A percentile compares a stretch with the other conserved stretches of the same genome.
These are phyloP conservation scores for Tetrahymena thermophila DNA, from an alignment of 73 alveolate species.

Conservation along the genomic window DNA sequence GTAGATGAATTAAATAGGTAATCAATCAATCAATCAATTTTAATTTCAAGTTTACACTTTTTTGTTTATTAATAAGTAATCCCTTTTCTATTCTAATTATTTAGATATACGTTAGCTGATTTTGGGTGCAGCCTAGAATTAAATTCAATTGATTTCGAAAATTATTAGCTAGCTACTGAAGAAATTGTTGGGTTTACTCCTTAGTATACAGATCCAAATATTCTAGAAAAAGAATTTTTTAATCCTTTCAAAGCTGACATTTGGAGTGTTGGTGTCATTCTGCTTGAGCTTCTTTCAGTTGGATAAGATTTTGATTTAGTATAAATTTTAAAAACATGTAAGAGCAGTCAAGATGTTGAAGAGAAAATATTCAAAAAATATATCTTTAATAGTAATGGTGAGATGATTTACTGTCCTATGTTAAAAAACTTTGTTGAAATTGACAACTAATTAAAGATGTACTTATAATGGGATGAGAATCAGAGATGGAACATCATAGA, in stretches of 20 bases:
- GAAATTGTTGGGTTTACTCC: neutral
- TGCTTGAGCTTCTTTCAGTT: conserved; percentile 57
- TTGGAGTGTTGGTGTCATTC: conserved; percentile 70
- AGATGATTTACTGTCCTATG: neutral
- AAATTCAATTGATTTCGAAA: neutral
- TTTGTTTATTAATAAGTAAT: neutral
- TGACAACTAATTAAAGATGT: neutral
- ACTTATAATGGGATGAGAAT: neutral
- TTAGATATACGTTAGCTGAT: neutral
- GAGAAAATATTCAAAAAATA: neutral
- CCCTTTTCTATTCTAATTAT: neutral
- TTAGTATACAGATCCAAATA: neutral
- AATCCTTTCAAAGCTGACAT: conserved; percentile 51
- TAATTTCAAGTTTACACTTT: neutral
- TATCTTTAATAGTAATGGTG: neutral
- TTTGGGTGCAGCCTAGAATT: neutral
- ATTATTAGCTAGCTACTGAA: neutral
- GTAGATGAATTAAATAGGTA: neutral
- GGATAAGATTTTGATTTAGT: neutral
- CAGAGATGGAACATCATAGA: neutral
- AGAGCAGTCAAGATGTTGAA: neutral
- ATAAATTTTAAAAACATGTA: neutral
- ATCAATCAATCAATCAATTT: neutral
- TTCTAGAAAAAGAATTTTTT: neutral
- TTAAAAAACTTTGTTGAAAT: neutral